Evolutionary conservation across 2,329 filamentous ascomycete genomes (phyloP).

Genomic region (Cryphonectria carpinicola): DNA sequence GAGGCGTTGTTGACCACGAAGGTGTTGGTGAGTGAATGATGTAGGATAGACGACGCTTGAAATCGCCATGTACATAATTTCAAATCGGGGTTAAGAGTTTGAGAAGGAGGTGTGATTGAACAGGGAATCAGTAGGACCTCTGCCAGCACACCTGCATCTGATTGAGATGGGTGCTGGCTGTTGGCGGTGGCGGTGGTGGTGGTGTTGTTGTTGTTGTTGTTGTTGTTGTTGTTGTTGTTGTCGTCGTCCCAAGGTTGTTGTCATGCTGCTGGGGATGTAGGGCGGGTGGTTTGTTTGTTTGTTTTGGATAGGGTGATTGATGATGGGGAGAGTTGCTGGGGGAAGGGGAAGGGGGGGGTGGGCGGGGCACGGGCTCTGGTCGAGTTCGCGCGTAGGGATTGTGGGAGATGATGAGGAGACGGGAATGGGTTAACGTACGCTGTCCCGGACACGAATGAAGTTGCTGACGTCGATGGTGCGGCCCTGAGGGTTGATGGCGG

Average conservation of each 20-base stretch:
- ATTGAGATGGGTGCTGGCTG: background rate
- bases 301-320: background rate
- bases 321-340: background rate
- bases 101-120: background rate
- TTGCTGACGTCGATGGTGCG: conserved; percentile 70
- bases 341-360: no score
- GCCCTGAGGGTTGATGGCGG: conserved; percentile 24
- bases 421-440: conserved; percentile 60
- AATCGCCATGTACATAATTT: background rate
- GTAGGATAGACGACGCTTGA: background rate
- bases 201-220: background rate
- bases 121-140: background rate
- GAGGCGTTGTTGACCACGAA: background rate
- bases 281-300: background rate
- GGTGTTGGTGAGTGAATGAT: background rate
- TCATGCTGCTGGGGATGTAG: background rate
- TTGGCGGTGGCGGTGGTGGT: no score
- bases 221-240: background rate
- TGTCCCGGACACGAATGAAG: conserved; percentile 80
- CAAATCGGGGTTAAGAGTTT: no score
- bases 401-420: conserved; percentile 8
- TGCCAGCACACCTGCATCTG: background rate
- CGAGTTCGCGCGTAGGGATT: background rate
- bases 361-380: background rate
- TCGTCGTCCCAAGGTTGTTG: background rate